Evolutionary conservation across 1,284 basidiomycete species (phyloP).

Genomic region (Apiotrichum brassicae): DNA sequence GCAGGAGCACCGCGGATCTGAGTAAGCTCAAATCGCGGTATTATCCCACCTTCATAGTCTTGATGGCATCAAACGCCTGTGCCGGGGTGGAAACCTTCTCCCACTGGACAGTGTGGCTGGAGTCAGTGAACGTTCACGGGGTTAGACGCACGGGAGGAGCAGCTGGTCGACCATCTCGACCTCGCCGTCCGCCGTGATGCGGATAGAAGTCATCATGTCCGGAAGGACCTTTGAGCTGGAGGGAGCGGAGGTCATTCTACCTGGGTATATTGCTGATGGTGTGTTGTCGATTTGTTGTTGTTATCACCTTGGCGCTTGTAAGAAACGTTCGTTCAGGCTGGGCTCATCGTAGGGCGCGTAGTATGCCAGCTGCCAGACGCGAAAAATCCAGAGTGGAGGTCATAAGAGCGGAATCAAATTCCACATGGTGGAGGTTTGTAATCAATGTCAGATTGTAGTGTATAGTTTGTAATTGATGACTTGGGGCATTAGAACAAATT

Average conservation of each 20-base stretch:
- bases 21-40: not conserved
- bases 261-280: not conserved
- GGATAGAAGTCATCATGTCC: slow-evolving; percentile 57
- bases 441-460: too few species aligned
- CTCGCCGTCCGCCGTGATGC: slow-evolving; percentile 53
- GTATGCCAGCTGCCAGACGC: too few species aligned
- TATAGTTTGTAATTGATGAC: too few species aligned
- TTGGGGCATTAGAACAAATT: too few species aligned
- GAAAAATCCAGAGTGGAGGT: slow-evolving; percentile 2
- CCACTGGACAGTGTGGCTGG: slow-evolving; percentile 63
- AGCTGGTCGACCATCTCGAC: slow-evolving; percentile 83
- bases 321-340: not conserved
- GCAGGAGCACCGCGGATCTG: slow-evolving; percentile 87
- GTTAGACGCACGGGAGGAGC: slow-evolving; percentile 57
- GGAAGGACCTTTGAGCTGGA: slow-evolving; percentile 28
- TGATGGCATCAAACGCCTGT: slow-evolving; percentile 83
- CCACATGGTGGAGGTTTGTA: too few species aligned
- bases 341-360: too few species aligned
- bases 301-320: too few species aligned
- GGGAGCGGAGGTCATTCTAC: too few species aligned
- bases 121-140: not conserved
- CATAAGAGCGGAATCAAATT: too few species aligned
- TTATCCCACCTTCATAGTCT: slow-evolving; percentile 70
- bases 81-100: slow-evolving; percentile 64
- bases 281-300: too few species aligned